Evolutionary conservation across 2,329 filamentous ascomycete genomes (phyloP).

Genomic region (Helotiales sp.): DNA sequence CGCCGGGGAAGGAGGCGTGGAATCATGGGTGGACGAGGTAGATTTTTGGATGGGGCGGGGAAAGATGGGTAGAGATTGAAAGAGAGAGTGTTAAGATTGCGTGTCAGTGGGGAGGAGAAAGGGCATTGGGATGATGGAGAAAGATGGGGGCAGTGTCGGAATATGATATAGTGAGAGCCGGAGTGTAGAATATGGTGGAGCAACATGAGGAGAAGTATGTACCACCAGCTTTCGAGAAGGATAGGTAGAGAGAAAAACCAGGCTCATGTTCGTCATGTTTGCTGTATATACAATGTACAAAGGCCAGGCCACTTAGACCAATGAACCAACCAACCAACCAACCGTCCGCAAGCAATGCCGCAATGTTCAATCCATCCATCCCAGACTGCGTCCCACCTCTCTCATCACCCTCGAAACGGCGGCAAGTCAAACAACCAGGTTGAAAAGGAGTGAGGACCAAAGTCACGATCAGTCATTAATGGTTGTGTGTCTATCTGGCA

Average conservation of each 20-base stretch:
- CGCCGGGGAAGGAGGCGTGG: slow-evolving; percentile 79
- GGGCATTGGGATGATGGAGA: too few relatives aligned
- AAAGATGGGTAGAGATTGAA: not conserved
- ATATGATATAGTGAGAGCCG: not conserved
- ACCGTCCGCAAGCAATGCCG: slow-evolving; percentile 25
- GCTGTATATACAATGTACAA: slow-evolving; percentile 26
- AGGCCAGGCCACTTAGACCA: slow-evolving; percentile 8
- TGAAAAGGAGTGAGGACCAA: slow-evolving; percentile 26
- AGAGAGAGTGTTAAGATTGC: not conserved
- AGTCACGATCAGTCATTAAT: slow-evolving; percentile 24
- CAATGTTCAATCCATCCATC: slow-evolving; percentile 13
- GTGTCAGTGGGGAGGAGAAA: not conserved
- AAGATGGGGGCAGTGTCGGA: not conserved
- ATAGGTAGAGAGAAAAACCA: not conserved
- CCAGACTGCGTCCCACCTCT: not conserved
- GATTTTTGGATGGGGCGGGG: not conserved
- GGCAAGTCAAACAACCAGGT: not conserved
- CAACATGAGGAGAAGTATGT: not conserved
- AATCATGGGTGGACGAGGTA: slow-evolving; percentile 86
- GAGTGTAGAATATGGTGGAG: not conserved
- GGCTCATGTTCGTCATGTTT: slow-evolving; percentile 12
- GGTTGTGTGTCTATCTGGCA: not conserved
- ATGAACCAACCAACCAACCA: not conserved
- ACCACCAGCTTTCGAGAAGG: not conserved
- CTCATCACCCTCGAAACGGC: too few relatives aligned